A percentile compares a stretch with the other conserved stretches of the same genome.
Conservation (phyloP, 495 filamentous ascomycete genomes). For the Articulospora tetracladia region DNA sequence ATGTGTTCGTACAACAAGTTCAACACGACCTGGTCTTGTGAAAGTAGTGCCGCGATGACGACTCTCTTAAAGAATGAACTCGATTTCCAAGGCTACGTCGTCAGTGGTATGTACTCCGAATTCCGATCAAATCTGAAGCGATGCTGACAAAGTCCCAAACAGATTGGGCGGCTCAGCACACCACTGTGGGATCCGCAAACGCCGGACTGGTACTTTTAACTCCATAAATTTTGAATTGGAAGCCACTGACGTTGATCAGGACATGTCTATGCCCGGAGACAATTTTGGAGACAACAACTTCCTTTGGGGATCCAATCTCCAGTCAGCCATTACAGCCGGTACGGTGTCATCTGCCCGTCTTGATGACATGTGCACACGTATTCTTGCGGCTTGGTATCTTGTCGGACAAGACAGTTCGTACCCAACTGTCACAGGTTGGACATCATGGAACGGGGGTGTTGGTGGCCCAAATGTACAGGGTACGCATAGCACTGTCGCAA, state of each 20-base stretch:
- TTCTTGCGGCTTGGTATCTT: conserved; percentile 78
- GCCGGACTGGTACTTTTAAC: conserved; percentile 50
- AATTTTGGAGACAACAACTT: conserved; percentile 46
- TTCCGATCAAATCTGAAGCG: not conserved
- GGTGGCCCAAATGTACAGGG: conserved; percentile 73
- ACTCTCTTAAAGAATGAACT: conserved; percentile 78
- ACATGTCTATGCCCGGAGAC: conserved; percentile 55
- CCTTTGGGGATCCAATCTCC: conserved; percentile 66
- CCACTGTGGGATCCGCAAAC: conserved; percentile 39
- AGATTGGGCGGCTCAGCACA: conserved; percentile 72
- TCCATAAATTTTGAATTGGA: conserved; percentile 42
- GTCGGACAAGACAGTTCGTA: conserved; percentile 46
- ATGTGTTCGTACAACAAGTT: conserved; percentile 95
- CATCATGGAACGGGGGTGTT: conserved; percentile 77
- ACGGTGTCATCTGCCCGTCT: conserved; percentile 83
- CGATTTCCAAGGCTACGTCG: conserved; percentile 90
- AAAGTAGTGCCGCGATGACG: conserved; percentile 69
- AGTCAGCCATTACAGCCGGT: conserved; percentile 46
- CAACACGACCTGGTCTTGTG: conserved; percentile 66
- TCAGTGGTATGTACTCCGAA: conserved; percentile 49
- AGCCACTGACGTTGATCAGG: conserved; percentile 47
- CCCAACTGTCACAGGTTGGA: conserved; percentile 67
- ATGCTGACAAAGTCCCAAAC: conserved; percentile 19
- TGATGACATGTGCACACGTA: conserved; percentile 89
- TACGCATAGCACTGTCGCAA: conserved; percentile 68